Evolutionary conservation across 2,329 filamentous ascomycete species (phyloP), one percentile per base, ranked within the genome.

Genomic region (Aspergillus caelatus): DNA sequence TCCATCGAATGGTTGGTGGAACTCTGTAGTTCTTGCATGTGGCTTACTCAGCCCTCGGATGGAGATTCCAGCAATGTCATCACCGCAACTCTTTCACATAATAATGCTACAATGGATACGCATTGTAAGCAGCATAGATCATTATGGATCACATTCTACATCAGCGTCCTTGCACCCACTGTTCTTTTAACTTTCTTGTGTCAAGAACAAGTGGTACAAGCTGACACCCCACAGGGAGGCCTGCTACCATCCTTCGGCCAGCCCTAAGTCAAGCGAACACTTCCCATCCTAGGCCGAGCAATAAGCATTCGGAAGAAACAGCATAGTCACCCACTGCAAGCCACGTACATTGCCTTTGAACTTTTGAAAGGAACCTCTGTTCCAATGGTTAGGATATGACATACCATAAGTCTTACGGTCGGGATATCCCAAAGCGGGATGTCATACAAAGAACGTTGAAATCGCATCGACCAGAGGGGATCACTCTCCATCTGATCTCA

Each of bases 401-500:
- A 55, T 39, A 39, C 32, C 12, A 26, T 26, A 55, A 26, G 52
- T 21, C 52, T 39, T 55, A 55, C 12, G 11, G 16, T 39, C 21
- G 32, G 50, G 10, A 34, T 54, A n/a, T 36, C 32, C 50, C 28
- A 36, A 36, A 55, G 1, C 12, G 23, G 52, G 36, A 23, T 21
- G 32, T 23, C 32, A 26, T 55, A 55, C 32, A 36, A 55, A 26
- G n/a, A 55, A 55, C 52, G 52, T 55, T 39, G 34, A 23, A 39
- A 55, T 55, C 23, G 32, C 52, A 55, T 39, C 36, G 21, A 55
- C 32, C 21, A 39, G 12, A 36, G 30, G 14, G 3, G n/a, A 39
- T 8, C 52, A 55, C n/a, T 11, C 23, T 55, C 32, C 30, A 55
- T 55, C 52, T 55, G 52, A 55, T 55, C 52, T 55, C 52, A 55